These are phyloP conservation scores for Chalciporus piperatus DNA, from an alignment of 768 basidiomycete species.

Conservation along the genomic window DNA sequence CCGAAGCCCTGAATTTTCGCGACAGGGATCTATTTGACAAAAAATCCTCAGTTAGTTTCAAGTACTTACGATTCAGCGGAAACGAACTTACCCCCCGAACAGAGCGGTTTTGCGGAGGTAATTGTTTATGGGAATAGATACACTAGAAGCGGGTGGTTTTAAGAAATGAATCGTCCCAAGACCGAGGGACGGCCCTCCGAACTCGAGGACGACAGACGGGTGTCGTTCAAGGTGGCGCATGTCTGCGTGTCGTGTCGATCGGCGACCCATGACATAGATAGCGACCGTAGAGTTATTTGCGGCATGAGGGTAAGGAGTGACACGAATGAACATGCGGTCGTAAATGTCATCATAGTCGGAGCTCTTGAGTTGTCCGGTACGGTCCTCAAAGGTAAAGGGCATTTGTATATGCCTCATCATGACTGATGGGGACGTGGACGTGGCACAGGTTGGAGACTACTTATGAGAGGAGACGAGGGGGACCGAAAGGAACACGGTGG, in stretches of 20 bases:
- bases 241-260: conserved; percentile 59
- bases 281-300: conserved; percentile 38
- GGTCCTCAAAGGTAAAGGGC: conserved; percentile 66
- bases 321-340: conserved; percentile 68
- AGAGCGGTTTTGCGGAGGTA: conserved; percentile 63
- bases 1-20: conserved; percentile 65
- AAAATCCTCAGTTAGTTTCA: not conserved
- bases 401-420: conserved; percentile 31
- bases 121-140: conserved; percentile 56
- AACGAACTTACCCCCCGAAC: conserved; percentile 53
- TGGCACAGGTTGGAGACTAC: not conserved
- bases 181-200: conserved; percentile 46
- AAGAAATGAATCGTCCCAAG: conserved; percentile 61
- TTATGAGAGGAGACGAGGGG: not conserved
- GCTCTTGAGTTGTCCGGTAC: conserved; percentile 50
- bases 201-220: conserved; percentile 60
- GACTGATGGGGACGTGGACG: conserved; percentile 3
- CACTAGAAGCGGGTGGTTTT: conserved; percentile 35
- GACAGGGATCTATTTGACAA: conserved; percentile 57
- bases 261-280: conserved; percentile 65
- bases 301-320: conserved; percentile 47
- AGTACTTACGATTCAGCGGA: not conserved
- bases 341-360: conserved; percentile 79
- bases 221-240: conserved; percentile 49
- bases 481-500: not conserved